Evolutionary conservation across 768 basidiomycete genomes (phyloP).

Genomic region (Rhodotorula kratochvilovae): DNA sequence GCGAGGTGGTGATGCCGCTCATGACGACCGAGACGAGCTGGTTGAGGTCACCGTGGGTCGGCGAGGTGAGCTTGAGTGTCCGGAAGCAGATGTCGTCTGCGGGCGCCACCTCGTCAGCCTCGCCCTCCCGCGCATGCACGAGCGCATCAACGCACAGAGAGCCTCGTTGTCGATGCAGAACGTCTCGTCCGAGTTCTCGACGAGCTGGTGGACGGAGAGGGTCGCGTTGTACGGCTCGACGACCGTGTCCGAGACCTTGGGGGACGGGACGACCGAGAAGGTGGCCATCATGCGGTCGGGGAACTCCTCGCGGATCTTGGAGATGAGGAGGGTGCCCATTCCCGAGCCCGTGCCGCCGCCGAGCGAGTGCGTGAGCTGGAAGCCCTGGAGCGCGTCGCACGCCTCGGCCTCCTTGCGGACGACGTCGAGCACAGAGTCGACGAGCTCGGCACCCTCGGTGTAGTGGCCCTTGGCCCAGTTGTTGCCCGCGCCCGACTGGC

Average conservation of each 20-base stretch:
- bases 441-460: constrained; percentile 95
- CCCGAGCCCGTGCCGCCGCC: constrained; percentile 85
- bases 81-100: constrained; percentile 91
- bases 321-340: constrained; percentile 98
- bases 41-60: constrained; percentile 96
- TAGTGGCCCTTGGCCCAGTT: constrained; percentile 96
- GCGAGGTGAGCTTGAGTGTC: constrained; percentile 88
- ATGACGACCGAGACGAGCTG: constrained; percentile 96
- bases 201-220: constrained; percentile 94
- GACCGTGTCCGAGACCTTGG: constrained; percentile 83
- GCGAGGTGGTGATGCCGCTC: constrained; percentile 96
- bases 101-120: too few relatives aligned
- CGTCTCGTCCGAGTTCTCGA: constrained; percentile 99
- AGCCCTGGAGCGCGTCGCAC: constrained; percentile 95
- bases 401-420: constrained; percentile 98
- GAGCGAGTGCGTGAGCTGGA: constrained; percentile 98
- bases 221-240: constrained; percentile 99
- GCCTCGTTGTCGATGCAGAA: constrained; percentile 99
- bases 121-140: not conserved
- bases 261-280: constrained; percentile 85
- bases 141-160: constrained; percentile 54
- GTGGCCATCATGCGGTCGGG: constrained; percentile 99
- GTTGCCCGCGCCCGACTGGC: constrained; percentile 91
- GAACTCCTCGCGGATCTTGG: constrained; percentile 98
- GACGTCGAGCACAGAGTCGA: constrained; percentile 95